phyloP scores from a whole-genome alignment of 129 eudicot genomes.

The Kitagawia praeruptora region DNA sequence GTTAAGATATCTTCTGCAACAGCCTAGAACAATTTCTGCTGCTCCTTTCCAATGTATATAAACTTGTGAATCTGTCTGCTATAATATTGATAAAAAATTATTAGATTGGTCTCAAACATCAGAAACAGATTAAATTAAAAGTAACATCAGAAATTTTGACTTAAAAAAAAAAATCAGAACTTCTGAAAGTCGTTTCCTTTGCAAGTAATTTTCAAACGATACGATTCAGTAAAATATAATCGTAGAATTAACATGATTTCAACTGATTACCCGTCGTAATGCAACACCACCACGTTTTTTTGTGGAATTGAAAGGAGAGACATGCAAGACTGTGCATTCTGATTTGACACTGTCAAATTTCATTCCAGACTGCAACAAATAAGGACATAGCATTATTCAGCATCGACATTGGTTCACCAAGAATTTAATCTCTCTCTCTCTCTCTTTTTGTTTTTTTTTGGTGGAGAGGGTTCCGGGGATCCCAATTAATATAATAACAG shows the following conservation, averaged over 20 bases:
- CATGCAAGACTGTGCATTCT: slow-evolving; percentile 58
- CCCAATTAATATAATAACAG: background rate
- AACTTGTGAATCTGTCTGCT: slow-evolving; percentile 58
- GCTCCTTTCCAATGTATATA: slow-evolving; percentile 94
- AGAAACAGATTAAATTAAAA: background rate
- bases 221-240: background rate
- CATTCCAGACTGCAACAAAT: slow-evolving; percentile 65
- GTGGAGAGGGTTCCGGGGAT: background rate
- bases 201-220: background rate
- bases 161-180: background rate
- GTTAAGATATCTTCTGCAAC: slow-evolving; percentile 60
- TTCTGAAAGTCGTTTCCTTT: background rate
- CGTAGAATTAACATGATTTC: background rate
- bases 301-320: slow-evolving; percentile 76
- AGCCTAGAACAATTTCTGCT: slow-evolving; percentile 71
- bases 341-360: slow-evolving; percentile 65
- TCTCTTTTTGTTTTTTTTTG: too few species aligned
- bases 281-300: slow-evolving; percentile 93
- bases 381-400: slow-evolving; percentile 11
- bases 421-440: background rate
- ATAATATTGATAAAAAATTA: slow-evolving; percentile 6
- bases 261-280: slow-evolving; percentile 41
- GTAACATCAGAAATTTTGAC: background rate
- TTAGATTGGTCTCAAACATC: background rate
- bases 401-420: slow-evolving; percentile 5